Conservation (phyloP, 1,284 basidiomycete genomes). For the Microbotryum intermedium region DNA sequence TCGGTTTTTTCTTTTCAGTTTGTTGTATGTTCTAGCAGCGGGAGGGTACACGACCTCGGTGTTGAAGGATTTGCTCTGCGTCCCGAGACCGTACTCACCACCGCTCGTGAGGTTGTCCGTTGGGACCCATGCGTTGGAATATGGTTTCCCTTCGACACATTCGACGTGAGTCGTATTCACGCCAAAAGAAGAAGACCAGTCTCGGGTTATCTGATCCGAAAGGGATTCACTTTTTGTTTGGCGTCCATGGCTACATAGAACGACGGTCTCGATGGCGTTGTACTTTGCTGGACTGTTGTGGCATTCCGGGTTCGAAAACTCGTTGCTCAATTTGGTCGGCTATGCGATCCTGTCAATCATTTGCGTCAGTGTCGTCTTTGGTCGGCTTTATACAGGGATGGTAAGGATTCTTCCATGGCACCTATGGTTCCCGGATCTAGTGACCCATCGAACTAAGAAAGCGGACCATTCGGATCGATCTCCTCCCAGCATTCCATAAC, state of each 20-base stretch:
- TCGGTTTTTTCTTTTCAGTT: slow-evolving; percentile 61
- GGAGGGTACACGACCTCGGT: slow-evolving; percentile 33
- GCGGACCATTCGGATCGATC: no score
- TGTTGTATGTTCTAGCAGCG: slow-evolving; percentile 66
- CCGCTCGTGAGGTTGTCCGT: slow-evolving; percentile 68
- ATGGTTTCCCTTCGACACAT: slow-evolving; percentile 94
- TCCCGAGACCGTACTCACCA: slow-evolving; percentile 81
- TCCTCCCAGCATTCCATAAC: slow-evolving; percentile 34
- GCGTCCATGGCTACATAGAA: not conserved
- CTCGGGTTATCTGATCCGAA: not conserved
- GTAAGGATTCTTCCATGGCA: slow-evolving; percentile 46
- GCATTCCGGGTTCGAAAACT: no score
- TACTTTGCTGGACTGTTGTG: slow-evolving; percentile 13
- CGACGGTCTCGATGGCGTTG: slow-evolving; percentile 26
- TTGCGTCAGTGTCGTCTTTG: slow-evolving; percentile 70
- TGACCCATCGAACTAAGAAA: no score
- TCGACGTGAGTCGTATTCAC: slow-evolving; percentile 76
- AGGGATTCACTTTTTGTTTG: not conserved
- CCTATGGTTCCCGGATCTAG: no score
- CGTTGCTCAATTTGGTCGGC: not conserved
- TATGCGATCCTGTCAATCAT: slow-evolving; percentile 46
- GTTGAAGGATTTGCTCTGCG: slow-evolving; percentile 69
- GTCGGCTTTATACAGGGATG: slow-evolving; percentile 61
- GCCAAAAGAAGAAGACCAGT: no score
- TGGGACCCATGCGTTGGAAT: slow-evolving; percentile 50